phyloP scores from a whole-genome alignment of 768 basidiomycete species.

The Pisolithus orientalis region DNA sequence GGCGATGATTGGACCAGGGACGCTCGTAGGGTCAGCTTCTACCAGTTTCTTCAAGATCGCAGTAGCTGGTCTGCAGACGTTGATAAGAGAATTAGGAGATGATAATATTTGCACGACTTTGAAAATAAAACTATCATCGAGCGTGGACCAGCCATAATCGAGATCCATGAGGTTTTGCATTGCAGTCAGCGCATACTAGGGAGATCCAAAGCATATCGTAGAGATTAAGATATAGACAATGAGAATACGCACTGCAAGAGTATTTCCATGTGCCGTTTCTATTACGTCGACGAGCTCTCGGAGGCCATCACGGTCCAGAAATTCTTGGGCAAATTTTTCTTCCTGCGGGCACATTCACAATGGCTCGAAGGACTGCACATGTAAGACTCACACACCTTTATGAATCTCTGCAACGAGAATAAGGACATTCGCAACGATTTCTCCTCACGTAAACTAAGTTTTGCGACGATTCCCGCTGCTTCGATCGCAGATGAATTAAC shows the following conservation, averaged over 20 bases:
- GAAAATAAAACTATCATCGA: slow-evolving; percentile 68
- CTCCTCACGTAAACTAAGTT: slow-evolving; percentile 55
- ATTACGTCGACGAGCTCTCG: slow-evolving; percentile 67
- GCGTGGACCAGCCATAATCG: slow-evolving; percentile 74
- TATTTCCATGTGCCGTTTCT: slow-evolving; percentile 65
- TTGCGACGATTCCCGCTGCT: slow-evolving; percentile 69
- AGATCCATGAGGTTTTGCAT: slow-evolving; percentile 88
- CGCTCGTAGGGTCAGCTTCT: slow-evolving; percentile 72
- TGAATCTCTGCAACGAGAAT: slow-evolving; percentile 74
- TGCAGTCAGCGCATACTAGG: slow-evolving; percentile 74
- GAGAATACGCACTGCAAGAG: slow-evolving; percentile 59
- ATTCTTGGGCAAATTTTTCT: slow-evolving; percentile 76
- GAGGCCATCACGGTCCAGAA: slow-evolving; percentile 68
- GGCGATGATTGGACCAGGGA: slow-evolving; percentile 50
- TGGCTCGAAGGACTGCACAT: slow-evolving; percentile 1
- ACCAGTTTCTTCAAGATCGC: slow-evolving; percentile 86
- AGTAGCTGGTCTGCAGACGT: slow-evolving; percentile 88
- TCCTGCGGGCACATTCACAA: slow-evolving; percentile 42
- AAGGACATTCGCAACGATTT: slow-evolving; percentile 59
- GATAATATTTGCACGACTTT: slow-evolving; percentile 75
- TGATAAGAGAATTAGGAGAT: slow-evolving; percentile 71
- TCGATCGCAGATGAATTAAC: slow-evolving; percentile 77
- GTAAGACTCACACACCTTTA: slow-evolving; percentile 46
- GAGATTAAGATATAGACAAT: not conserved
- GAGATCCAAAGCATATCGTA: not conserved